phyloP scores from a whole-genome alignment of 2,329 filamentous ascomycete species.

The Cladosporium sphaerospermum region DNA sequence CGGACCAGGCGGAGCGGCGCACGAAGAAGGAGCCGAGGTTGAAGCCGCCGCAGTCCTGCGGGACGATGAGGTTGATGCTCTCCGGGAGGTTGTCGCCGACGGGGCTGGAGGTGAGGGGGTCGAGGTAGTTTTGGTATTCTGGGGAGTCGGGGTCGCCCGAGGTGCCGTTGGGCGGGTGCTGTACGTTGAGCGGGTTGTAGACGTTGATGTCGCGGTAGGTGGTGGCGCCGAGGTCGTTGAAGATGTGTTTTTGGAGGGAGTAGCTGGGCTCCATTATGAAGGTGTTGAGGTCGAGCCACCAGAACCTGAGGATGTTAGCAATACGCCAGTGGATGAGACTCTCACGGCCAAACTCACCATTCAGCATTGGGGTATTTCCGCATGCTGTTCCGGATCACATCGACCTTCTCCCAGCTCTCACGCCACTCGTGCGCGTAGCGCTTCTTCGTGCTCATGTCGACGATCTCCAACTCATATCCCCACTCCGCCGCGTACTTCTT shows the following conservation, averaged over 20 bases:
- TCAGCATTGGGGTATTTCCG: conserved; percentile 92
- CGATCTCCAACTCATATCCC: conserved; percentile 94
- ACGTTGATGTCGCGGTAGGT: conserved; percentile 93
- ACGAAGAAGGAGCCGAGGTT: conserved; percentile 96
- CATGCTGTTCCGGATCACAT: conserved; percentile 81
- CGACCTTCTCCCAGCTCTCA: conserved; percentile 98
- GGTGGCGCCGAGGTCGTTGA: conserved; percentile 66
- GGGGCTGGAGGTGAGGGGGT: conserved; percentile 63
- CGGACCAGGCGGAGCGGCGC: conserved; percentile 77
- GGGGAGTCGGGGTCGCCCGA: conserved; percentile 38
- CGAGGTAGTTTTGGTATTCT: conserved; percentile 55
- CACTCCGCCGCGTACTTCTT: conserved; percentile 76
- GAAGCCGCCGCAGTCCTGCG: conserved; percentile 93
- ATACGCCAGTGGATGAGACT: not conserved
- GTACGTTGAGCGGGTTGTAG: conserved; percentile 92
- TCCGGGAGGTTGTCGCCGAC: conserved; percentile 69
- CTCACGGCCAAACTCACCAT: conserved; percentile 60
- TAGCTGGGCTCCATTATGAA: conserved; percentile 95
- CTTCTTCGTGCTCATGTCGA: conserved; percentile 98
- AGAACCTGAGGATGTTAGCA: conserved; percentile 64
- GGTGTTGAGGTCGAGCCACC: conserved; percentile 97
- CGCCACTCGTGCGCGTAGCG: conserved; percentile 98
- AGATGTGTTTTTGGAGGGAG: conserved; percentile 85
- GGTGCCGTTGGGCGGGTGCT: conserved; percentile 62
- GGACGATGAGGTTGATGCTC: conserved; percentile 80